Percentiles rank a stretch among this genome's conserved stretches.
phyloP scores from a whole-genome alignment of 345 rosid species.

The Iberis pinnata region DNA sequence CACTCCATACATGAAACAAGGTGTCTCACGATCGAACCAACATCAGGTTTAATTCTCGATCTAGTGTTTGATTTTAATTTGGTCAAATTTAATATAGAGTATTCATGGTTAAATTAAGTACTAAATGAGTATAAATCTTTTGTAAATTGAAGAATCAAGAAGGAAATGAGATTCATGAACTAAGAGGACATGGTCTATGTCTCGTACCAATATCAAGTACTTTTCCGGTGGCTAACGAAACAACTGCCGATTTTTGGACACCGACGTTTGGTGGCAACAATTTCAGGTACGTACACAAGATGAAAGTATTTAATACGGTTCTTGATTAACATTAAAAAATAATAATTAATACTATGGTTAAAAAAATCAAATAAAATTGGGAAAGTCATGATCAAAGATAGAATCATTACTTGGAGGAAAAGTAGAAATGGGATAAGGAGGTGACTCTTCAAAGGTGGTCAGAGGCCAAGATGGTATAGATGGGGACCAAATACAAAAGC shows the following conservation, averaged over 20 bases:
- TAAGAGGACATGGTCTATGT: conserved; percentile 73
- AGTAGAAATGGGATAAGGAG: conserved; percentile 23
- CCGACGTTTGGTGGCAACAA: conserved; percentile 71
- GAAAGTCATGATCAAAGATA: conserved; percentile 28
- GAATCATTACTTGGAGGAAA: conserved; percentile 32
- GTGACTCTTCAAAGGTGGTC: conserved; percentile 34
- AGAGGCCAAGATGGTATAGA: conserved; percentile 29
- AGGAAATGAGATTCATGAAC: conserved; percentile 44
- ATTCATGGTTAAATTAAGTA: conserved; percentile 1
- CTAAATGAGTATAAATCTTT: conserved; percentile 15
- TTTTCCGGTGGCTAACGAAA: conserved; percentile 69
- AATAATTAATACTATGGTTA: not conserved
- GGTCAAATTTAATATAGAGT: too few relatives aligned
- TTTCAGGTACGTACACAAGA: conserved; percentile 26
- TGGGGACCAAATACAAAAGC: conserved; percentile 32
- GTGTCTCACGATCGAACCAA: conserved; percentile 50
- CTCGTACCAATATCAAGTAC: conserved; percentile 77
- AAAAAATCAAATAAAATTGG: not conserved
- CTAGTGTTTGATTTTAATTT: not conserved
- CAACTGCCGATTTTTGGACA: conserved; percentile 75
- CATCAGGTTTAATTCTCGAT: conserved; percentile 45
- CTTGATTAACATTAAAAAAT: conserved; percentile 9
- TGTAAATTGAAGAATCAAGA: conserved; percentile 27
- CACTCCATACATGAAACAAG: conserved; percentile 79
- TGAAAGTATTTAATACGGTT: conserved; percentile 10